These are phyloP conservation scores for Penicillium sp. DNA, from an alignment of 2,329 filamentous ascomycete genomes.

Conservation along the genomic window DNA sequence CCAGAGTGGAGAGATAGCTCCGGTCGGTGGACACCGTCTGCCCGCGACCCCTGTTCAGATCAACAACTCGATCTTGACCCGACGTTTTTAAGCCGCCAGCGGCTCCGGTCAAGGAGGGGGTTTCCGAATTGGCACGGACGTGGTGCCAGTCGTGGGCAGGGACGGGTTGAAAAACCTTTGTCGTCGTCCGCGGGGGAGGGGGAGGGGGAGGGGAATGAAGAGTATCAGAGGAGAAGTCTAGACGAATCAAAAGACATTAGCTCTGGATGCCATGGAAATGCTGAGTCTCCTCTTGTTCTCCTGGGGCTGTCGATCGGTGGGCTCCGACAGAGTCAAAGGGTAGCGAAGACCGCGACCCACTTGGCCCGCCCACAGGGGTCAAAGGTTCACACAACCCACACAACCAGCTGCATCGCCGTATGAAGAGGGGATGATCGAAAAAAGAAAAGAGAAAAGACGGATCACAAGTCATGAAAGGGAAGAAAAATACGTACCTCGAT, in stretches of 20 bases:
- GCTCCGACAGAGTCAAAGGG: conserved; percentile 16
- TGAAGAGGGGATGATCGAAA: neutral
- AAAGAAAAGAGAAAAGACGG: neutral
- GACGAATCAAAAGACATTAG: conserved; percentile 11
- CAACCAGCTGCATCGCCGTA: neutral
- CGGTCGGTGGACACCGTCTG: conserved; percentile 27
- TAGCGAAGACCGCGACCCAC: conserved; percentile 32
- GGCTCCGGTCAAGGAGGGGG: conserved; percentile 50
- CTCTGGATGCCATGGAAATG: conserved; percentile 16
- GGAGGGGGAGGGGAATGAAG: conserved; percentile 30
- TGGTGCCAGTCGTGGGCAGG: conserved; percentile 55
- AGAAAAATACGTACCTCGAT: conserved; percentile 40
- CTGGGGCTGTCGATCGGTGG: conserved; percentile 22
- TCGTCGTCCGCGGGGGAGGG: conserved; percentile 51
- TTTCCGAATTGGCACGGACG: conserved; percentile 67
- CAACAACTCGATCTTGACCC: conserved; percentile 33
- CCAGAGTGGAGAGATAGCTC: conserved; percentile 35
- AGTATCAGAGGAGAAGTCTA: conserved; percentile 10
- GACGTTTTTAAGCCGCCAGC: conserved; percentile 34
- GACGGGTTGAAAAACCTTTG: conserved; percentile 55
- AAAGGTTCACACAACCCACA: neutral
- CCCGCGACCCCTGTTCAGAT: conserved; percentile 33
- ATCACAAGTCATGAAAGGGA: neutral
- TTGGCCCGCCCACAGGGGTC: conserved; percentile 21
- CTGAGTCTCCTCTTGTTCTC: conserved; percentile 2